These are phyloP conservation scores for Apiotrichum brassicae DNA, from an alignment of 1,284 basidiomycete genomes.

Conservation along the genomic window DNA sequence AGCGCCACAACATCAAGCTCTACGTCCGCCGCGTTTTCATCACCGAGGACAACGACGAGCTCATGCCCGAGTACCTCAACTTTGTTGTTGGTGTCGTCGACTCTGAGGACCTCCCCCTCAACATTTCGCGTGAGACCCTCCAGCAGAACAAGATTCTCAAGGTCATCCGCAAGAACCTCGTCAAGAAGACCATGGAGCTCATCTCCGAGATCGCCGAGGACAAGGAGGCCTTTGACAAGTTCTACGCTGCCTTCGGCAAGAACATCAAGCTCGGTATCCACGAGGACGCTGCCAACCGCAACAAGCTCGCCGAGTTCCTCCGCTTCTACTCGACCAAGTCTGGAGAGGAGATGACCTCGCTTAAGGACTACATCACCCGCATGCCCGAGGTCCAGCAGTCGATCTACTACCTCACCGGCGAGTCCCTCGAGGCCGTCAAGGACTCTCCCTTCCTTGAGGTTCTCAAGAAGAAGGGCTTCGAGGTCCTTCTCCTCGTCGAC, in stretches of 20 bases:
- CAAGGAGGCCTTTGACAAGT: slow-evolving; percentile 98
- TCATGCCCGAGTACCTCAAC: slow-evolving; percentile 99
- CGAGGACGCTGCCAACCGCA: slow-evolving; percentile 97
- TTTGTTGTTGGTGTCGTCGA: slow-evolving; percentile 99
- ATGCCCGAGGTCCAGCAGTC: slow-evolving; percentile 99
- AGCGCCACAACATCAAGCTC: slow-evolving; percentile 99
- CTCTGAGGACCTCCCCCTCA: slow-evolving; percentile 98
- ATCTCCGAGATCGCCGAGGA: slow-evolving; percentile 97
- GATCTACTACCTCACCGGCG: slow-evolving; percentile 99
- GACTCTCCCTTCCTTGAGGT: slow-evolving; percentile 99
- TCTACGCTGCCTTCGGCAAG: slow-evolving; percentile 90
- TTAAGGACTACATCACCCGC: slow-evolving; percentile 99
- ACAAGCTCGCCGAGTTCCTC: slow-evolving; percentile 98
- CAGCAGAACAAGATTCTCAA: slow-evolving; percentile 99
- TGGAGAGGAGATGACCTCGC: slow-evolving; percentile 81
- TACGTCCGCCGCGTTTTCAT: slow-evolving; percentile 99
- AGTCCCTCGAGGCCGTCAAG: slow-evolving; percentile 82
- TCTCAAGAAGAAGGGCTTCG: slow-evolving; percentile 99
- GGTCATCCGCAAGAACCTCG: slow-evolving; percentile 73
- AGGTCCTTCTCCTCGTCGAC: slow-evolving; percentile 95
- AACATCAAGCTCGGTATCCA: slow-evolving; percentile 99
- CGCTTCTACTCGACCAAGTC: slow-evolving; percentile 98
- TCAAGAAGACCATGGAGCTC: slow-evolving; percentile 97
- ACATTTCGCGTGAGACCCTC: slow-evolving; percentile 99
- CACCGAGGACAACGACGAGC: slow-evolving; percentile 99